Evolutionary conservation across 2,329 filamentous ascomycete genomes (phyloP), one percentile per base, ranked within the genome.

Genomic region (Talaromyces sp.): DNA sequence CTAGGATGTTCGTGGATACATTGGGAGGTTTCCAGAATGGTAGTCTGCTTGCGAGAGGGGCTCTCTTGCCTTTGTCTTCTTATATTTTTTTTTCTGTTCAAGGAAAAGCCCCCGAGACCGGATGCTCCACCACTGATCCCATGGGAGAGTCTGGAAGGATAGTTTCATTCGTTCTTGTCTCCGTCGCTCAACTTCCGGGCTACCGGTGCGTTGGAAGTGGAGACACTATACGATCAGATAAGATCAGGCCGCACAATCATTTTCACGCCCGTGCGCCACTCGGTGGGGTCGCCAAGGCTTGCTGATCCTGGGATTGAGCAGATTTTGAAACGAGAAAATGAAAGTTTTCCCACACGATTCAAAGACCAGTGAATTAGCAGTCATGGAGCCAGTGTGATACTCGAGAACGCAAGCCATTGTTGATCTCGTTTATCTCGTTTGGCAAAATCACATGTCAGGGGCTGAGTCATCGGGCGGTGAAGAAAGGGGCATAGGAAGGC

Each of bases 181-280:
- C 56, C 52, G 49, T 57, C 37, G 14, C 36, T 45, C 54, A 36
- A 43, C 35, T 45, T 54, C 43, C 39, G 43, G 36, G 17, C 20
- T 33, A 19, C 37, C 24, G 46, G 19, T 30, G 48, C 46, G 51
- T 43, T 22, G 36, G n/a, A 35, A 43, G 60, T 62, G 60, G 60
- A 49, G 54, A 61, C 58, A 36, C 33, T 37, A 44, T 46, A 52
- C 51, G 57, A 63, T 63, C 61, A 55, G 61, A 63, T 63, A 63
- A 63, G 61, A 63, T 63, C 53, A 57, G 35, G 49, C 51, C 46
- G 47, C 54, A 47, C 20, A 42, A 47, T 44, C 44, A 32, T 22
- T 44, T 20, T 47, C 17, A 27, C 36, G 16, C 27, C 24, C 17
- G 36, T 32, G 19, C 19, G 56, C 29, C 47, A 43, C 44, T 32